Evolutionary conservation across 768 basidiomycete genomes (phyloP), one percentile per base, ranked within the genome.

Genomic region (Leccinum broughii): DNA sequence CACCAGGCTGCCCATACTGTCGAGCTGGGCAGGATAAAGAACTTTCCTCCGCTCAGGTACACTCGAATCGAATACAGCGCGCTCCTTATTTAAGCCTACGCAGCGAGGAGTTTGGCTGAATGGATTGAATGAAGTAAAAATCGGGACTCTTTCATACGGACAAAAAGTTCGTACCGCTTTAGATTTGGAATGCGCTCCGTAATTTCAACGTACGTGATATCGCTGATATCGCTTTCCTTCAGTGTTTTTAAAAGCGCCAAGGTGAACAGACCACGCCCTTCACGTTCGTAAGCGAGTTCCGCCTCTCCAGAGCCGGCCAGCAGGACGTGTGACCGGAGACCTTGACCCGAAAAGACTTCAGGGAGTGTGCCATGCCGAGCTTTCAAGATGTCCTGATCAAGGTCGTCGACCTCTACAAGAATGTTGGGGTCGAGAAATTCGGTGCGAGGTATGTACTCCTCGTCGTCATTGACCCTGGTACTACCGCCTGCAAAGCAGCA

Each of bases 401-500:
- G 65, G 11, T 65, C 51, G 9, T 57, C 13, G 26, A 9, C 6
- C 6, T 50, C 15, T 15, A 24, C 41, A 1, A 51, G 54, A 32
- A 69, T 39, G 17, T 14, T 4, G 17, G 34, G 8, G 7, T 58
- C 17, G 10, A 69, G 39, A 7, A 35, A 1, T 4, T 62, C 56
- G 1, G 30, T n/a, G 1, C 68, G 68, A 51, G 58, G 48, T 6
- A 35, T 20, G 22, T 56, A 62, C 48, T 15, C 55, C 15, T 59
- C 9, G 11, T 22, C 4, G 8, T 44, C 37, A 34, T 37, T 32
- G 11, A 10, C 24, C 11, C 79, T 72, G 8, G 70, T 74, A 7
- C 76, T 66, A 0, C 78, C 77, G 1, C 68, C 77, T 4, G 81
- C 77, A 63, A 74, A 70, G 62, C 81, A 82, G 50, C 81, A 81